These are phyloP conservation scores for Nakaseomyces nivariensis DNA, from an alignment of 1,139 yeast species.

Conservation along the genomic window DNA sequence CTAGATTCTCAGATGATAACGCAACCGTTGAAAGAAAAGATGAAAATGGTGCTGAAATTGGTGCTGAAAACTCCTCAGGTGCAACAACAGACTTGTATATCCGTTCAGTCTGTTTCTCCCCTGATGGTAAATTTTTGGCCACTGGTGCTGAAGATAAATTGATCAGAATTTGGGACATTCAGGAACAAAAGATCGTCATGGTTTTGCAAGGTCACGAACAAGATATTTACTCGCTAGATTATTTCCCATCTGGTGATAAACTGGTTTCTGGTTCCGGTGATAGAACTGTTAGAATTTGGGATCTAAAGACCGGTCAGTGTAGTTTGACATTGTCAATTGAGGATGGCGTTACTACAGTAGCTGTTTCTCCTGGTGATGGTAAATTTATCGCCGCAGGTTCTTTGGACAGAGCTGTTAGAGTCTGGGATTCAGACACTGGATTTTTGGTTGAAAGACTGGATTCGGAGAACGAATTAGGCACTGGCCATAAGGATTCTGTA, in stretches of 20 bases:
- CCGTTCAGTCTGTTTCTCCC: conserved; percentile 91
- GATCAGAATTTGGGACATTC: conserved; percentile 93
- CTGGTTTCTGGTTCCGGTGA: conserved; percentile 96
- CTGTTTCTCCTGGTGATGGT: conserved; percentile 86
- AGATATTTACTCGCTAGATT: conserved; percentile 92
- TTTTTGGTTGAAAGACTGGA: conserved; percentile 87
- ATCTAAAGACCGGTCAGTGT: conserved; percentile 83
- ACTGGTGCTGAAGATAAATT: conserved; percentile 98
- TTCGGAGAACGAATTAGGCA: conserved; percentile 75
- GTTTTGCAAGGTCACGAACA: conserved; percentile 93
- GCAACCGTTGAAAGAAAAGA: conserved; percentile 19
- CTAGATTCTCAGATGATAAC: conserved; percentile 77
- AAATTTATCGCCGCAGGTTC: conserved; percentile 93
- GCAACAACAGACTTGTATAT: conserved; percentile 67
- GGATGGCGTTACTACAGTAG: conserved; percentile 97
- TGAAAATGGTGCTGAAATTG: not conserved
- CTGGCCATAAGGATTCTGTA: conserved; percentile 95
- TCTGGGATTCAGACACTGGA: conserved; percentile 95
- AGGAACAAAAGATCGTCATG: conserved; percentile 76
- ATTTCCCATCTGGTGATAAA: conserved; percentile 89
- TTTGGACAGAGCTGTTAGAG: conserved; percentile 88
- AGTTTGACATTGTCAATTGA: conserved; percentile 82
- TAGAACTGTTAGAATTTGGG: conserved; percentile 96
- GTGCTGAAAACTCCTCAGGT: conserved; percentile 7
- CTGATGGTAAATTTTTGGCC: conserved; percentile 90